Evolutionary conservation across 305 asterid species (phyloP).

Genomic region (Fraxinus velutina): DNA sequence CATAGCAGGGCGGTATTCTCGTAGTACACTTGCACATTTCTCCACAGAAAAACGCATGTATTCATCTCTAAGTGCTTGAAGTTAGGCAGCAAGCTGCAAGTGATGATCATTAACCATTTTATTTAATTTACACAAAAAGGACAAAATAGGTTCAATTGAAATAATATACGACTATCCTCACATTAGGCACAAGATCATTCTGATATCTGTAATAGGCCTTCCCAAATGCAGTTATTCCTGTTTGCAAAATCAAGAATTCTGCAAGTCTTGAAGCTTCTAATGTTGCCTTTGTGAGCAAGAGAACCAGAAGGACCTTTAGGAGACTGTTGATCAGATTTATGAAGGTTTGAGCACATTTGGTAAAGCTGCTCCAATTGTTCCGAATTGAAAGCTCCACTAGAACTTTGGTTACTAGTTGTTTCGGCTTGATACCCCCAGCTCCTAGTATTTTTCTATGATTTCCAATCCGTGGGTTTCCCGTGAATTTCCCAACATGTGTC

Average conservation of each 20-base stretch:
- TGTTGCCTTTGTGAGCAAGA: slow-evolving; percentile 45
- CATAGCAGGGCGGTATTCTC: slow-evolving; percentile 68
- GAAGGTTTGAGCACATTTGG: too few relatives aligned
- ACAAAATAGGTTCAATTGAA: slow-evolving; percentile 5
- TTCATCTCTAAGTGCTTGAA: slow-evolving; percentile 90
- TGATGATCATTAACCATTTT: slow-evolving; percentile 16
- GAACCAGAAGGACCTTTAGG: too few relatives aligned
- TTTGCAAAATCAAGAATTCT: slow-evolving; percentile 74
- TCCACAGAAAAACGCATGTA: slow-evolving; percentile 82
- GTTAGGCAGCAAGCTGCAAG: slow-evolving; percentile 77
- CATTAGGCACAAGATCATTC: slow-evolving; percentile 87
- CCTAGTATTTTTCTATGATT: too few relatives aligned
- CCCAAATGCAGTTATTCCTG: slow-evolving; percentile 97
- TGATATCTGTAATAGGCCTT: slow-evolving; percentile 75
- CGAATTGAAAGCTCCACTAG: too few relatives aligned
- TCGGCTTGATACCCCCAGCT: too few relatives aligned
- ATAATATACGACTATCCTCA: slow-evolving; percentile 33
- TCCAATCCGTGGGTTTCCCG: too few relatives aligned
- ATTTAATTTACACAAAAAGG: background rate
- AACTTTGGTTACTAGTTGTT: too few relatives aligned
- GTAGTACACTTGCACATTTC: slow-evolving; percentile 54
- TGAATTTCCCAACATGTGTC: too few relatives aligned
- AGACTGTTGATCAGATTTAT: too few relatives aligned
- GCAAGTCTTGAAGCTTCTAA: slow-evolving; percentile 78
- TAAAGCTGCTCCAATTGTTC: too few relatives aligned